Conservation (phyloP, 495 filamentous ascomycete genomes). For the Talaromyces adpressus region DNA sequence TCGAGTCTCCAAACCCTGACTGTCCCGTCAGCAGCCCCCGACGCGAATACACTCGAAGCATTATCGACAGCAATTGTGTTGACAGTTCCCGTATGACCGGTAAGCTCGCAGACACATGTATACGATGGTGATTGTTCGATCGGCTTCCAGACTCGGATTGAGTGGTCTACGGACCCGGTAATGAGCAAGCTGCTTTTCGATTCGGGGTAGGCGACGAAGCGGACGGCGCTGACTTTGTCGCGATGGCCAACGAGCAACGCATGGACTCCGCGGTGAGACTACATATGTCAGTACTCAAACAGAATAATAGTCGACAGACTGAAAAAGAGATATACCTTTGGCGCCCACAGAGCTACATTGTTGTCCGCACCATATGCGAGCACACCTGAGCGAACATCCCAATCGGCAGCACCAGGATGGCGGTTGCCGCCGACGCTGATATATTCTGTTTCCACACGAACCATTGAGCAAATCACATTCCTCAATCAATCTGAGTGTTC, state of each 20-base stretch:
- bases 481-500: not conserved
- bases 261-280: slow-evolving; percentile 54
- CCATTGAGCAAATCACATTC: slow-evolving; percentile 24
- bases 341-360: slow-evolving; percentile 85
- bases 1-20: slow-evolving; percentile 69
- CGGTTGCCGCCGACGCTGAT: slow-evolving; percentile 85
- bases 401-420: slow-evolving; percentile 84
- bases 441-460: slow-evolving; percentile 47
- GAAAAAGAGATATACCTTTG: slow-evolving; percentile 47
- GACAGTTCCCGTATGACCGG: slow-evolving; percentile 65
- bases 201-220: slow-evolving; percentile 56
- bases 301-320: not conserved
- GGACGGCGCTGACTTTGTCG: slow-evolving; percentile 75
- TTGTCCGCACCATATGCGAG: slow-evolving; percentile 86
- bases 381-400: slow-evolving; percentile 62
- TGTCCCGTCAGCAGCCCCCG: slow-evolving; percentile 76
- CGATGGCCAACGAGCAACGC: slow-evolving; percentile 72
- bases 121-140: slow-evolving; percentile 21
- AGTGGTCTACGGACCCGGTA: slow-evolving; percentile 77
- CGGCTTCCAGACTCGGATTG: slow-evolving; percentile 63
- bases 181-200: slow-evolving; percentile 51
- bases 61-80: slow-evolving; percentile 64
- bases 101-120: slow-evolving; percentile 37
- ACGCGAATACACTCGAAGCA: slow-evolving; percentile 51
- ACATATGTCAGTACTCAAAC: not conserved